Evolutionary conservation across 768 basidiomycete species (phyloP).

Genomic region (Suillus clintonianus): DNA sequence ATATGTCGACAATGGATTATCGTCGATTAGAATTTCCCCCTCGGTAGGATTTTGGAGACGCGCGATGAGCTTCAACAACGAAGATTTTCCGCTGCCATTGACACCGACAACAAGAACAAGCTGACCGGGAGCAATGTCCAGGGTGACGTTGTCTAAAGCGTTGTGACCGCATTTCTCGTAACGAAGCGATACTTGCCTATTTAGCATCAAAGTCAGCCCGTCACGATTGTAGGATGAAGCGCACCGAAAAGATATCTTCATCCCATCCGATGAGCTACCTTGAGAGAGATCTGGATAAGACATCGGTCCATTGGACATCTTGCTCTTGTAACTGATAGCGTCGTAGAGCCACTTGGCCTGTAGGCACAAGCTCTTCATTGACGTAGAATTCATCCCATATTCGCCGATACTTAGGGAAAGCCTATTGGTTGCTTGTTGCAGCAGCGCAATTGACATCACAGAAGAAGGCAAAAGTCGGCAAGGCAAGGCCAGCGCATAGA

Average conservation of each 20-base stretch:
- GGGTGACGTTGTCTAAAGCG: constrained; percentile 25
- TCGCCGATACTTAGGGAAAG: constrained; percentile 17
- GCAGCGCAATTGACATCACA: constrained; percentile 34
- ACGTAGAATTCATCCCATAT: constrained; percentile 8
- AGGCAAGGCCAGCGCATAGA: constrained; percentile 24
- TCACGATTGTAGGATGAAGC: neutral
- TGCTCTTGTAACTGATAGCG: constrained; percentile 19
- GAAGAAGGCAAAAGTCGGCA: constrained; percentile 28
- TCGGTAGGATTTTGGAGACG: constrained; percentile 48
- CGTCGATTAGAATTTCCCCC: constrained; percentile 49
- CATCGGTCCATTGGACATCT: constrained; percentile 18
- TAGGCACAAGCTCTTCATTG: constrained; percentile 14
- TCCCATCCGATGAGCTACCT: constrained; percentile 16
- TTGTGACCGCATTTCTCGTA: constrained; percentile 22
- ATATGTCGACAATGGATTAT: constrained; percentile 39
- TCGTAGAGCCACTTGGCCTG: constrained; percentile 22
- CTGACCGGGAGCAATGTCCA: constrained; percentile 30
- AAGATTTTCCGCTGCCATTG: constrained; percentile 31
- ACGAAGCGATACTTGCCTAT: constrained; percentile 21
- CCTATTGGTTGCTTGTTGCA: constrained; percentile 32
- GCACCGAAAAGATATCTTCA: constrained; percentile 30
- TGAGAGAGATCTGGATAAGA: constrained; percentile 16
- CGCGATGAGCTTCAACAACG: constrained; percentile 49
- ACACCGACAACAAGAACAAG: constrained; percentile 33
- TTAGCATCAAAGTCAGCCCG: constrained; percentile 1